Conservation (phyloP, 768 basidiomycete genomes). For the Mycena capillaripes region DNA sequence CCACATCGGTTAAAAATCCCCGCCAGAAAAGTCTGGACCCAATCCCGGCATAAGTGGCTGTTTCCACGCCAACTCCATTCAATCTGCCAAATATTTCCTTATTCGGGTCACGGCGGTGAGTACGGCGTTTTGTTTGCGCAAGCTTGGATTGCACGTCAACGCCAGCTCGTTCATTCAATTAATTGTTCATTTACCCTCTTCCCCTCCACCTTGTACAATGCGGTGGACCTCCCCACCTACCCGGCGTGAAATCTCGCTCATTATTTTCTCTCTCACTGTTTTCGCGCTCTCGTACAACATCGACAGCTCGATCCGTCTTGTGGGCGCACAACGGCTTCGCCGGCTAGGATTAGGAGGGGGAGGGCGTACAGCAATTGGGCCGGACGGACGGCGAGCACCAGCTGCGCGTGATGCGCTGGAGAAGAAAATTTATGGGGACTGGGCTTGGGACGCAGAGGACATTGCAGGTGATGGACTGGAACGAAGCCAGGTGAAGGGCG, state of each 20-base stretch:
- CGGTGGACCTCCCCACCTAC: conserved; percentile 77
- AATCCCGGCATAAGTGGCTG: too few species aligned
- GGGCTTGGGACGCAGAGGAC: conserved; percentile 74
- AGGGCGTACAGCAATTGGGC: conserved; percentile 51
- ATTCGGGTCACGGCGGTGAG: neutral
- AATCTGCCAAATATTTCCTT: conserved; percentile 17
- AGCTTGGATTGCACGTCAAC: neutral
- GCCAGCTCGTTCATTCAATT: neutral
- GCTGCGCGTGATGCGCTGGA: conserved; percentile 74
- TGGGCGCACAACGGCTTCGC: conserved; percentile 60
- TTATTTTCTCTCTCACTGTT: conserved; percentile 73
- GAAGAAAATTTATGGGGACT: conserved; percentile 74
- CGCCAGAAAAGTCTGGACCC: too few species aligned
- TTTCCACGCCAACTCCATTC: neutral
- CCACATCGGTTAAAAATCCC: too few species aligned
- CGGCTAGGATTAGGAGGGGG: conserved; percentile 57
- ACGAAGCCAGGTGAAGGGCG: conserved; percentile 57
- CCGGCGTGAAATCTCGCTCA: conserved; percentile 79
- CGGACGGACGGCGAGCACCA: conserved; percentile 63
- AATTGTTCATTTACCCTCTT: too few species aligned
- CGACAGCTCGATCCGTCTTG: conserved; percentile 69
- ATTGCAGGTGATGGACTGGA: conserved; percentile 70
- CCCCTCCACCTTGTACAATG: conserved; percentile 50
- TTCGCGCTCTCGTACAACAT: conserved; percentile 85
- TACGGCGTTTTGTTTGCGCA: conserved; percentile 19